Evolutionary conservation across 2,329 filamentous ascomycete genomes (phyloP).

Genomic region (Ascochyta clinopodiicola): DNA sequence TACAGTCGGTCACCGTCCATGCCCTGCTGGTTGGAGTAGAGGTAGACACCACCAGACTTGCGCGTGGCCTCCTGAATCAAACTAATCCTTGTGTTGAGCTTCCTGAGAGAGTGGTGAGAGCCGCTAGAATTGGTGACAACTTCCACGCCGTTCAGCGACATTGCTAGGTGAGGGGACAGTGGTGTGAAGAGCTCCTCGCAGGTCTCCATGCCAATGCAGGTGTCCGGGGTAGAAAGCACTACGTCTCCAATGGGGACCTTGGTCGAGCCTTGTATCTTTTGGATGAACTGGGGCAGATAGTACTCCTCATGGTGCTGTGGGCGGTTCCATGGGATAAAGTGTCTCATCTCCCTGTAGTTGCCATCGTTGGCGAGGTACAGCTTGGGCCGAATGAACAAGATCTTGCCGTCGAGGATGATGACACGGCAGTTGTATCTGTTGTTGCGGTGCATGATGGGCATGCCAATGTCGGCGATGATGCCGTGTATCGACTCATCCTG

Average conservation of each 20-base stretch:
- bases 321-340: conserved; percentile 45
- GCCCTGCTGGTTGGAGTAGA: conserved; percentile 69
- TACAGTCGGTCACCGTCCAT: conserved; percentile 50
- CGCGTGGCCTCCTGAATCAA: conserved; percentile 71
- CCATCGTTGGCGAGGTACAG: conserved; percentile 75
- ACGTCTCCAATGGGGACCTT: conserved; percentile 73
- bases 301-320: conserved; percentile 68
- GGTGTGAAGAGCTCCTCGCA: conserved; percentile 60
- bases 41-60: conserved; percentile 66
- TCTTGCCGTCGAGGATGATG: conserved; percentile 69
- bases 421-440: conserved; percentile 69
- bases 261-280: conserved; percentile 59
- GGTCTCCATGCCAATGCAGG: conserved; percentile 68
- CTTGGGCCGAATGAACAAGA: conserved; percentile 76
- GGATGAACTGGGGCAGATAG: conserved; percentile 63
- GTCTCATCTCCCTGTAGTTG: conserved; percentile 55
- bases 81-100: conserved; percentile 68
- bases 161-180: conserved; percentile 61
- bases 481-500: conserved; percentile 65
- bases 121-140: conserved; percentile 73
- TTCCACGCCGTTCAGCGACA: conserved; percentile 73
- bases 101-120: conserved; percentile 71
- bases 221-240: conserved; percentile 67
- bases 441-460: conserved; percentile 64
- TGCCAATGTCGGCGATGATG: conserved; percentile 54